Base-by-base conservation (phyloP, 1,284 basidiomycete species). In the Trichosporon sp. region DNA sequence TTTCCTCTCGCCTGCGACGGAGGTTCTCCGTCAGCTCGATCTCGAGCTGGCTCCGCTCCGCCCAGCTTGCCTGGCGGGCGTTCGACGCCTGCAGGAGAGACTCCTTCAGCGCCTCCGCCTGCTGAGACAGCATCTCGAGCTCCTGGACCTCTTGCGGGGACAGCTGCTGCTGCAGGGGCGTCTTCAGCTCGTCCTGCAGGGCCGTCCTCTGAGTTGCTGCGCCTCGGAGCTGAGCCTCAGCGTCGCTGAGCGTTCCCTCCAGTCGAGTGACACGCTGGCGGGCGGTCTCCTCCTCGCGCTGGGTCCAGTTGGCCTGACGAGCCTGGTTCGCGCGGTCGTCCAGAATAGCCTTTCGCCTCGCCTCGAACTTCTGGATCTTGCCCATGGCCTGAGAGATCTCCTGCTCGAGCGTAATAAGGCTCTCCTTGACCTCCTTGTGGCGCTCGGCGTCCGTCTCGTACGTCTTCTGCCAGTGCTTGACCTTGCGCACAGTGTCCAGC, bases 1-100 rank as follows among this genome's bases (percentile, higher is more conserved):
- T 78, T 76, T 95, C 93, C 67, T 93, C 90, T 47, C 89, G 86
- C 15, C 90, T 87, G 3, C 95, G 87, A 21, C 89, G 87, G 18
- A 98, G 86, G 73, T 90, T 90, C 79, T 99, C 96, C 72, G 92
- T 93, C 35, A 99, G 86, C 81, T 99, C 96, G 65, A 98, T 95
- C 80, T 98, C 93, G 25, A 98, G 84, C 13, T 90, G 84, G 77
- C 90, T 92, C 82, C 92, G 93, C 73, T 87, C 87, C 25, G 89
- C 8, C 21, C n/a, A 8, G 78, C 88, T 67, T 69, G 93, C 93
- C 85, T 89, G 88, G 76, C 90, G 89, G 64, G 85, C 84, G 78
- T 89, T 89, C 21, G 89, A 87, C 51, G 92, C 82, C 71, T 92
- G 89, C 25, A 91, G 77, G 66, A 95, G 84, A 27, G 87, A 85